Base-by-base conservation (phyloP, 306 rosid species). In the Pyrus bretschneideri region DNA sequence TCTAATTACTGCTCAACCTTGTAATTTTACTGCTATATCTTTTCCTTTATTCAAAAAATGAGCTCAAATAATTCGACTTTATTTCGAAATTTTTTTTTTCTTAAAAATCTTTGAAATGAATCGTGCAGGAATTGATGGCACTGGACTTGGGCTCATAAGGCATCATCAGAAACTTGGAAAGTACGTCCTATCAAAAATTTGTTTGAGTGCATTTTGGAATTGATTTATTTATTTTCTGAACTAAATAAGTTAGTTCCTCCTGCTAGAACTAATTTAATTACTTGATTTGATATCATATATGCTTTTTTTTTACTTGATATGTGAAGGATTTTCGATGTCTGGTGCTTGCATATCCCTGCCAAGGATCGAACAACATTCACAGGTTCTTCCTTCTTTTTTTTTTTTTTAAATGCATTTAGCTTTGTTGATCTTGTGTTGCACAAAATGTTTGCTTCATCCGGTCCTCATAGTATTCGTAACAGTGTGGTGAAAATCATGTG, bases 261-360 rank as follows among this genome's bases (percentile, higher is more conserved):
- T 27, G 33, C 29, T 52, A 31, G 65, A 19, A 33, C 12, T 19
- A 52, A 17, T 67, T 23, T 46, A 13, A 13, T 45, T 70, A 25
- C 45, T 73, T 78, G 58, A 49, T 33, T 73, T 12, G 66, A 23
- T 60, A 60, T 15, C 19, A 31, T 31, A 18, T 33, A 9, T 8
- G 21, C 30, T 62, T 60, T 22, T 51, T 51, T 69, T 40, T 45
- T 18, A 25, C 58, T 60, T 42, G 27, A 52, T 83, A 79, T 64
- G 76, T 87, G 83, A 78, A 95, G 97, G 88, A 79, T 89, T 44
- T 95, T 89, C 81, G 87, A 95, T 49, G 21, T 91, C 70, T 89
- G 93, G 93, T 89, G 99, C 93, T 85, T 95, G 89, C 99, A 95
- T 82, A 89, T 89, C 80, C 97, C 99, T 29, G 89, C 82, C 19